Evolutionary conservation across 352 stramenopile genomes (phyloP).

Genomic region (Phytophthora pseudosyringae): DNA sequence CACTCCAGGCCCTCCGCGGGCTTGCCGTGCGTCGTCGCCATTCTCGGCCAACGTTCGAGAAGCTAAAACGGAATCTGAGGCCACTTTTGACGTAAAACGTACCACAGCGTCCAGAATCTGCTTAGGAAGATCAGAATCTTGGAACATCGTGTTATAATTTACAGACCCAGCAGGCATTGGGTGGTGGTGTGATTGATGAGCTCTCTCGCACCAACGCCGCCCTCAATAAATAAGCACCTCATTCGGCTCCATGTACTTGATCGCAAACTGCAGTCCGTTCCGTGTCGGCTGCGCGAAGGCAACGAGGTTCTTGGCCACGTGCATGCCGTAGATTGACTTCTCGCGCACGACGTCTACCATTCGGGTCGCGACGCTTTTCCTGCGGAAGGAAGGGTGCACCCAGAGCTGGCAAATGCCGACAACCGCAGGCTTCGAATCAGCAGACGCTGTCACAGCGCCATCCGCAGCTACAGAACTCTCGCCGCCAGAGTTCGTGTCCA

Average conservation of each 20-base stretch:
- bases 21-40: conserved; percentile 64
- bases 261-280: conserved; percentile 67
- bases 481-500: background rate
- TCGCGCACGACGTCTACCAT: conserved; percentile 68
- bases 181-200: background rate
- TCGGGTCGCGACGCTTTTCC: conserved; percentile 59
- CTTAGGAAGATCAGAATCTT: too few relatives aligned
- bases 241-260: conserved; percentile 52
- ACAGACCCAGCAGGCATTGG: background rate
- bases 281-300: conserved; percentile 81
- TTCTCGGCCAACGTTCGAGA: background rate
- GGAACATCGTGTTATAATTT: background rate
- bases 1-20: conserved; percentile 91
- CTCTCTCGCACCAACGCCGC: background rate
- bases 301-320: conserved; percentile 50
- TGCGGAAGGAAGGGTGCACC: conserved; percentile 62
- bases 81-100: conserved; percentile 8
- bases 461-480: conserved; percentile 10
- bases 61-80: background rate
- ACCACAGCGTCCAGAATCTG: background rate
- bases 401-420: conserved; percentile 77
- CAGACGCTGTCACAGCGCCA: conserved; percentile 25
- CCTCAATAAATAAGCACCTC: conserved; percentile 64
- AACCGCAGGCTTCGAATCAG: conserved; percentile 37
- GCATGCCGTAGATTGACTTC: conserved; percentile 79